Percentiles rank a stretch among this genome's conserved stretches.
phyloP scores from a whole-genome alignment of 352 stramenopile genomes.

The Globisporangium iwayamae region DNA sequence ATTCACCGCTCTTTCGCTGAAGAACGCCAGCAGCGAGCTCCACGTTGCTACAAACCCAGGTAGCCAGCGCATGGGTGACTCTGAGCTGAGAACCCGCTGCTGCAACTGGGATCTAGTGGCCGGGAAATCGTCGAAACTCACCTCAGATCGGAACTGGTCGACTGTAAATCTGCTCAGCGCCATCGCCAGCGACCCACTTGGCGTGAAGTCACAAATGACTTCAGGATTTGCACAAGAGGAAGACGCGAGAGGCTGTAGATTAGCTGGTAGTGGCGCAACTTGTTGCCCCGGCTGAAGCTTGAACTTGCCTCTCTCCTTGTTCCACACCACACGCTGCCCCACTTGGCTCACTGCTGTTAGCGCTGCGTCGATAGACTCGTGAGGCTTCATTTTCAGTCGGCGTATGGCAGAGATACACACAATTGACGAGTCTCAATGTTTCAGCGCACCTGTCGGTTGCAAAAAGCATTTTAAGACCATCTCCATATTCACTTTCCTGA shows the following conservation, averaged over 20 bases:
- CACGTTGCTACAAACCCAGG: conserved; percentile 6
- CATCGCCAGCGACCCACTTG: neutral
- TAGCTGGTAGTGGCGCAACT: neutral
- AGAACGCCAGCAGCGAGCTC: neutral
- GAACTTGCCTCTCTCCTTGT: conserved; percentile 6
- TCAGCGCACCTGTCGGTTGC: neutral
- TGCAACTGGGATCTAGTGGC: neutral
- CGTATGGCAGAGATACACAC: neutral
- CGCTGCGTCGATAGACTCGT: neutral
- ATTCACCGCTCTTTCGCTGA: neutral
- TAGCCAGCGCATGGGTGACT: conserved; percentile 1
- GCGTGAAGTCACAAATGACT: neutral
- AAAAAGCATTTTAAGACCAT: neutral
- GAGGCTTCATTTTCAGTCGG: neutral
- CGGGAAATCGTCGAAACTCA: neutral
- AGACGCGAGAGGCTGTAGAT: neutral
- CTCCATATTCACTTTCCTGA: neutral
- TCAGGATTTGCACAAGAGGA: neutral
- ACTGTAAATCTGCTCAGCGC: neutral
- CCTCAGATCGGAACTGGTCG: neutral
- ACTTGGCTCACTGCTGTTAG: neutral
- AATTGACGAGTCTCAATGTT: neutral
- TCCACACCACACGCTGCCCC: conserved; percentile 15
- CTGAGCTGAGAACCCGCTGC: neutral
- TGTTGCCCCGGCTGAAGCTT: conserved; percentile 3